Conservation (phyloP, 2,329 filamentous ascomycete genomes). For the Triangularia verruculosa region DNA sequence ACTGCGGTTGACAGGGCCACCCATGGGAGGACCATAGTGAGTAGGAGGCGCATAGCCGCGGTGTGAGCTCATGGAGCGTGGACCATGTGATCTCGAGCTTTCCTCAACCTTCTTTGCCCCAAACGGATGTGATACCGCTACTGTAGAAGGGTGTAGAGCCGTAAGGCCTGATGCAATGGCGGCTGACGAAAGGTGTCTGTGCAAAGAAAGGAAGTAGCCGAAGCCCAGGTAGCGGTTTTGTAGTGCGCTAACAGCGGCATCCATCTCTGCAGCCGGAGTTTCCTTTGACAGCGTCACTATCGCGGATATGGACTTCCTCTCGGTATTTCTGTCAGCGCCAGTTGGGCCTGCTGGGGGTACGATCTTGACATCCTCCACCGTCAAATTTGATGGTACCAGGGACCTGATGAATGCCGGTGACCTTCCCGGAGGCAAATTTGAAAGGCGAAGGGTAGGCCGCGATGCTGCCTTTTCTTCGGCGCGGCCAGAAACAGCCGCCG, state of each 20-base stretch:
- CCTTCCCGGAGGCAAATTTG: constrained; percentile 58
- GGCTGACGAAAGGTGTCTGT: constrained; percentile 78
- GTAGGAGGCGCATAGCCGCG: constrained; percentile 73
- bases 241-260: constrained; percentile 70
- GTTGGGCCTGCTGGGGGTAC: constrained; percentile 51
- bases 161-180: constrained; percentile 45
- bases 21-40: constrained; percentile 53
- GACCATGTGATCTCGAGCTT: constrained; percentile 30
- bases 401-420: constrained; percentile 59
- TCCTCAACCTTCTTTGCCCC: constrained; percentile 67
- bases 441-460: constrained; percentile 60
- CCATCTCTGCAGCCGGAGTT: constrained; percentile 79
- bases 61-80: constrained; percentile 43
- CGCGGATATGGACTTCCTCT: constrained; percentile 70
- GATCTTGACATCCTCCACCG: constrained; percentile 71
- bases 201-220: constrained; percentile 76
- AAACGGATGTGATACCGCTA: constrained; percentile 61
- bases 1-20: constrained; percentile 41
- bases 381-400: constrained; percentile 57
- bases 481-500: constrained; percentile 38
- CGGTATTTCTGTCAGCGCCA: constrained; percentile 38
- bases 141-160: constrained; percentile 42
- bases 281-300: constrained; percentile 80
- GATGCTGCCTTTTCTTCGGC: constrained; percentile 58
- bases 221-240: constrained; percentile 84